Percentiles rank a stretch among this genome's conserved stretches.
phyloP scores from a whole-genome alignment of 495 filamentous ascomycete genomes.

The Aspergillus ostianus region DNA sequence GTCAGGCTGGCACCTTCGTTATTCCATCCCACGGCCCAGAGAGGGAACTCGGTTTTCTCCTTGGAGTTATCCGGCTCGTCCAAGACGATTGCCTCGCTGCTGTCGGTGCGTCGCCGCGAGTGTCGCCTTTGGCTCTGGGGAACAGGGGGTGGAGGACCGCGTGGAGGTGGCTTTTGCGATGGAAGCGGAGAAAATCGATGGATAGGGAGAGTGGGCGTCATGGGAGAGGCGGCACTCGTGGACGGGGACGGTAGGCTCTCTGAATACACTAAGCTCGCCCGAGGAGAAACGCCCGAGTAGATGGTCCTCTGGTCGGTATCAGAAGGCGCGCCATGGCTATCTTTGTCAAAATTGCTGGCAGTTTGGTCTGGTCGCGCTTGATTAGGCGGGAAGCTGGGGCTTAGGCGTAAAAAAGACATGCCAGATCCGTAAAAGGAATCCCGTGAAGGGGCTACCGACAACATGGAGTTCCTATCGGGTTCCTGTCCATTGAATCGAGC shows the following conservation, averaged over 20 bases:
- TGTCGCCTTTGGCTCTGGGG: slow-evolving; percentile 39
- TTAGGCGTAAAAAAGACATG: slow-evolving; percentile 46
- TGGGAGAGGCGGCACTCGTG: slow-evolving; percentile 40
- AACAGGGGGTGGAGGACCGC: slow-evolving; percentile 37
- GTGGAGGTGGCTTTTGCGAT: slow-evolving; percentile 39
- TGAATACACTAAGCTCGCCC: slow-evolving; percentile 36
- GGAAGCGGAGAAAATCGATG: slow-evolving; percentile 46
- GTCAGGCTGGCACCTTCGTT: slow-evolving; percentile 33
- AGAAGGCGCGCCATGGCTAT: slow-evolving; percentile 31
- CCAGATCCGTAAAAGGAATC: slow-evolving; percentile 41
- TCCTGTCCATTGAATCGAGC: slow-evolving; percentile 21
- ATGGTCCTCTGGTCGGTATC: slow-evolving; percentile 39
- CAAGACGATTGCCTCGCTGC: slow-evolving; percentile 43
- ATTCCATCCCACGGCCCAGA: slow-evolving; percentile 45
- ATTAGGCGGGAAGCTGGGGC: slow-evolving; percentile 32
- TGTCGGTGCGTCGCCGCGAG: slow-evolving; percentile 44
- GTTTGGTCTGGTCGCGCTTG: slow-evolving; percentile 26
- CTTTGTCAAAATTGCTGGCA: slow-evolving; percentile 30
- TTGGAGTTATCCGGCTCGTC: slow-evolving; percentile 24
- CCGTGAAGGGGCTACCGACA: slow-evolving; percentile 31
- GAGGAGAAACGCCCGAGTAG: slow-evolving; percentile 31
- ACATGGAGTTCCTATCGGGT: slow-evolving; percentile 30
- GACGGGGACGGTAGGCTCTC: slow-evolving; percentile 41
- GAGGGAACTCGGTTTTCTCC: slow-evolving; percentile 31
- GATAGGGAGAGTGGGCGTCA: slow-evolving; percentile 45